Evolutionary conservation across 805 yeast species (phyloP).

Genomic region (Teunomyces aglyptinius): DNA sequence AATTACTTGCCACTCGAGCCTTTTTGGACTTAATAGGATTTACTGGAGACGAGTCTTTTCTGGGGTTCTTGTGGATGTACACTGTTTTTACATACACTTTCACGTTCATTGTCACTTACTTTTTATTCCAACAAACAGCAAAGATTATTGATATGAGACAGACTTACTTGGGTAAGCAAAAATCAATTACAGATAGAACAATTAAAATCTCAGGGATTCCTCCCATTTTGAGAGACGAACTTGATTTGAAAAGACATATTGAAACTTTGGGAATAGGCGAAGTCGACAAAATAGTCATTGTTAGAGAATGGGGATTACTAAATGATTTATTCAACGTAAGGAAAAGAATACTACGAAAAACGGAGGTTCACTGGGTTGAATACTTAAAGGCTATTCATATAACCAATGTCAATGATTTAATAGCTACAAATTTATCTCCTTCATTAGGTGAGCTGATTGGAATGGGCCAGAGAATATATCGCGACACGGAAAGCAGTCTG

Average conservation of each 20-base stretch:
- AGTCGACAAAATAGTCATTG: slow-evolving; percentile 73
- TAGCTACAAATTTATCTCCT: slow-evolving; percentile 25
- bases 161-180: slow-evolving; percentile 76
- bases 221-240: slow-evolving; percentile 68
- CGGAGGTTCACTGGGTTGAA: slow-evolving; percentile 73
- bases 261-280: slow-evolving; percentile 78
- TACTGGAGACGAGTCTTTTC: slow-evolving; percentile 33
- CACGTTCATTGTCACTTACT: slow-evolving; percentile 61
- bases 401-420: slow-evolving; percentile 25
- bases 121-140: slow-evolving; percentile 66
- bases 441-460: slow-evolving; percentile 27
- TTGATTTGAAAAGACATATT: slow-evolving; percentile 68
- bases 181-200: slow-evolving; percentile 88
- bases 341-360: slow-evolving; percentile 45
- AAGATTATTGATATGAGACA: slow-evolving; percentile 79
- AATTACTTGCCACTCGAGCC: background rate
- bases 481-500: slow-evolving; percentile 11
- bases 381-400: slow-evolving; percentile 48
- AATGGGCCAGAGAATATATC: slow-evolving; percentile 14
- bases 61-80: slow-evolving; percentile 77
- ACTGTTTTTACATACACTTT: slow-evolving; percentile 84
- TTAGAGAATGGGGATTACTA: slow-evolving; percentile 81
- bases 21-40: background rate
- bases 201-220: slow-evolving; percentile 88
- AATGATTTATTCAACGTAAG: slow-evolving; percentile 66